Conservation (phyloP, 257 asterid species). For the Cynanchum wilfordii region DNA sequence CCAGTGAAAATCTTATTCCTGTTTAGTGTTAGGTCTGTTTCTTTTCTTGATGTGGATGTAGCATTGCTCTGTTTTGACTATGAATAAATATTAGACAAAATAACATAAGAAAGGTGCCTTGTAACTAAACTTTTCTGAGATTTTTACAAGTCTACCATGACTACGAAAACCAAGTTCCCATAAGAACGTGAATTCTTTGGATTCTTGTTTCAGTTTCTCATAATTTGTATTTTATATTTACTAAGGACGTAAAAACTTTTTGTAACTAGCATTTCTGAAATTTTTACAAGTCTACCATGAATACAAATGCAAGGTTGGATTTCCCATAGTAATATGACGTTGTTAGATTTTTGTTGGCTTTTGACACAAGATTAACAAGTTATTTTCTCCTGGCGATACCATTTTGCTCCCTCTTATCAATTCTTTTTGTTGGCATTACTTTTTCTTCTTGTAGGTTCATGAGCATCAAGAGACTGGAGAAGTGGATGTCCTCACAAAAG, state of each 20-base stretch:
- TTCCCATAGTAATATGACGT: neutral
- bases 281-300: neutral
- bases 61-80: neutral
- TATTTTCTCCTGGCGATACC: neutral
- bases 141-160: neutral
- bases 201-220: neutral
- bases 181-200: neutral
- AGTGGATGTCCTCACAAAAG: conserved; percentile 96
- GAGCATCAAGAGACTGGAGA: conserved; percentile 85
- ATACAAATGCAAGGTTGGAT: neutral
- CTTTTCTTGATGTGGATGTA: neutral
- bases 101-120: neutral
- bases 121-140: neutral
- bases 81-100: neutral
- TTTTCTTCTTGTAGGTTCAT: conserved; percentile 65
- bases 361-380: neutral
- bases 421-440: neutral
- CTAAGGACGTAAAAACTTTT: neutral
- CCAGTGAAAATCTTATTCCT: neutral
- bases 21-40: neutral
- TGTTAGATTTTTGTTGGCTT: neutral
- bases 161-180: neutral
- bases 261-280: no score
- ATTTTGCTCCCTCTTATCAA: neutral
- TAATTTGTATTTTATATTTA: neutral